phyloP scores from a whole-genome alignment of 2,329 filamentous ascomycete species.

The Cytospora chrysosperma region DNA sequence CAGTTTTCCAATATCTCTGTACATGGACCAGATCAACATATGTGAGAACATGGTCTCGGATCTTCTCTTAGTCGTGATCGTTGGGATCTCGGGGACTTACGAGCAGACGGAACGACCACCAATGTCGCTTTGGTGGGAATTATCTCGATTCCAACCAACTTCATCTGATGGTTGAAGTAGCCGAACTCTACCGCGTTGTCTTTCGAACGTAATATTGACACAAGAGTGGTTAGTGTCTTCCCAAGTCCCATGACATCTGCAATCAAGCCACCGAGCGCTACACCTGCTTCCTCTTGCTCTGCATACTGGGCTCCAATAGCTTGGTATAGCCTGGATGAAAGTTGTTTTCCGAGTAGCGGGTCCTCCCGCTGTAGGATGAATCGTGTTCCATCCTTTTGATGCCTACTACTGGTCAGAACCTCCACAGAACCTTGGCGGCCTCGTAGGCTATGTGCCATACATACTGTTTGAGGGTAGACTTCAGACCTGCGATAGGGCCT shows the following conservation, averaged over 20 bases:
- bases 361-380: not conserved
- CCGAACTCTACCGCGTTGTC: not conserved
- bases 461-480: not conserved
- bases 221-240: not conserved
- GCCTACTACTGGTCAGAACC: not conserved
- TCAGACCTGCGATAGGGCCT: not conserved
- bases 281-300: not conserved
- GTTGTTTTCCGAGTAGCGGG: not conserved
- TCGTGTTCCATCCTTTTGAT: not conserved
- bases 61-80: not conserved
- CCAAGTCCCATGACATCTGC: constrained; percentile 5
- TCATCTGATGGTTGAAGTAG: not conserved
- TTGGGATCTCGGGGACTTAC: not conserved
- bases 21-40: no score
- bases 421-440: no score
- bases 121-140: not conserved
- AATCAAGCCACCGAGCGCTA: not conserved
- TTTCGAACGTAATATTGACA: not conserved
- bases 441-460: no score
- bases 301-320: not conserved
- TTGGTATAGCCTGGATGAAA: not conserved
- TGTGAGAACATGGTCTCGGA: not conserved
- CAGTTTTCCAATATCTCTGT: not conserved
- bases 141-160: not conserved
- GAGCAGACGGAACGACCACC: constrained; percentile 2